Base-by-base conservation (phyloP, 306 rosid genomes). In the Ceratonia siliqua region DNA sequence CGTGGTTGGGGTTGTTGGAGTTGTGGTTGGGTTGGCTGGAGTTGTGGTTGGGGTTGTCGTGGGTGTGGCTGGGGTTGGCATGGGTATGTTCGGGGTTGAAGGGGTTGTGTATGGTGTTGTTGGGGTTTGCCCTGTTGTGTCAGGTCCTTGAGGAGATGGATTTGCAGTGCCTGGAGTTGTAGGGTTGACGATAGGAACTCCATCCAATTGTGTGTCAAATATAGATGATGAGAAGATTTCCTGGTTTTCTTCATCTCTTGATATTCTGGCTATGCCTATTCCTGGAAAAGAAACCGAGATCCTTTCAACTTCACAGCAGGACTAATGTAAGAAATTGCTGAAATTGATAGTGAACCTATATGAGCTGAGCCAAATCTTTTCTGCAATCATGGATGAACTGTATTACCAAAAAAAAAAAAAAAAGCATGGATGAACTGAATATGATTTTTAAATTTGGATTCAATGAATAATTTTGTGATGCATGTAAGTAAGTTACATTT, bases 151-250 rank as follows among this genome's bases (percentile, higher is more conserved):
- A 54, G 92, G 86, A 17, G 75, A 77, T 22, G 96, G 85, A 82
- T 71, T 84, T 30, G 61, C 77, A 36, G 82, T n/a, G 69, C 90
- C 87, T 39, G 96, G 92, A 57, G 86, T 87, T 59, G 91, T 82
- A 28, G 99, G 99, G 75, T 92, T 95, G 14, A 95, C 82, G 3
- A 79, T 41, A 25, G 98, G 96, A 75, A 87, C 81, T 2, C 84
- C 53, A 75, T 87, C 97, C 55, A 77, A 58, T 77, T 87, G 83
- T 18, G 83, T 42, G 7, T 70, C 62, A 38, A 57, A 76, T 75
- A 78, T 77, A 28, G 83, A 83, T 76, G 89, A 73, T 64, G 97
- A 77, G 79, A 82, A 74, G 53, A 64, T 74, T 69, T 81, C 70
- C 66, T 36, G 72, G 20, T 86, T 78, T 72, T 86, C 89, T 72